Conservation (phyloP, 805 yeast genomes). For the Zygoascus bituminiphila region DNA sequence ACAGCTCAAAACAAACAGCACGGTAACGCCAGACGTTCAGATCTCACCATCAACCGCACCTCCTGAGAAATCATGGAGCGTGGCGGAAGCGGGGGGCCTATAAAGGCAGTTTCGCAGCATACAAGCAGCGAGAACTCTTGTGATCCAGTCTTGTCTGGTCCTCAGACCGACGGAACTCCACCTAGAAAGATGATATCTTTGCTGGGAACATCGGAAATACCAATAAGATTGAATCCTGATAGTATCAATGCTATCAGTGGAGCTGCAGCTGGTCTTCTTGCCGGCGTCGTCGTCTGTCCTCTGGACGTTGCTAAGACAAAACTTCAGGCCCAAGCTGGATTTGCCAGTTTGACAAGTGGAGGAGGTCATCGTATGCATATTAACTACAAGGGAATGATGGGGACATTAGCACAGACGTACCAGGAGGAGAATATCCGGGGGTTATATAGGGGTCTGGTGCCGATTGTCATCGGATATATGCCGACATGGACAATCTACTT, state of each 20-base stretch:
- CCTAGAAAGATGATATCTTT: neutral
- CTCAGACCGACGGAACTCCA: too few species aligned
- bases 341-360: slow-evolving; percentile 16
- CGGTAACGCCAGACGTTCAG: too few species aligned
- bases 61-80: neutral
- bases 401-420: slow-evolving; percentile 58
- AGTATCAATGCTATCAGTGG: slow-evolving; percentile 72
- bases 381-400: slow-evolving; percentile 26
- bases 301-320: slow-evolving; percentile 92
- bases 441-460: slow-evolving; percentile 80
- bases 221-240: slow-evolving; percentile 16
- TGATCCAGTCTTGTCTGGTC: too few species aligned
- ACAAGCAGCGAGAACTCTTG: too few species aligned
- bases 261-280: slow-evolving; percentile 84
- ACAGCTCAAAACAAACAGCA: too few species aligned
- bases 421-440: slow-evolving; percentile 78
- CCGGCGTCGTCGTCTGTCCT: slow-evolving; percentile 90
- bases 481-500: slow-evolving; percentile 98
- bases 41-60: too few species aligned
- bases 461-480: slow-evolving; percentile 87
- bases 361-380: neutral
- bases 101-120: too few species aligned
- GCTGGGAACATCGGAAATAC: neutral
- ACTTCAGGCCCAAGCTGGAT: slow-evolving; percentile 80
- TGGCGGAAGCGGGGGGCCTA: neutral